Base-by-base conservation (phyloP, 495 filamentous ascomycete genomes). In the Aspergillus haitiensis region DNA sequence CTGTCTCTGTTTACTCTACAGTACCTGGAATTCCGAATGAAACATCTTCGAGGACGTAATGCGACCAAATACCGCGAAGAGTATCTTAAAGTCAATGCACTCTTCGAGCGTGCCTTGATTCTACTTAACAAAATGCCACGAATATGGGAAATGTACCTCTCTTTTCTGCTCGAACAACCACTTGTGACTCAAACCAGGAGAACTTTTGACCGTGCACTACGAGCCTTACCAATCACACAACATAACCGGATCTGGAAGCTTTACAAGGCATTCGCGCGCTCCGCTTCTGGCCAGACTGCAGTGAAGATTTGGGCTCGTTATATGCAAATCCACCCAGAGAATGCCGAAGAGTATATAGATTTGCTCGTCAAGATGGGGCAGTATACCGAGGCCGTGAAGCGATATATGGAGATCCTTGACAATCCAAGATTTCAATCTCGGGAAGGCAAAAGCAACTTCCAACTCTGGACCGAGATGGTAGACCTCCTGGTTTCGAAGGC, bases 401-500 rank as follows among this genome's bases (percentile, higher is more conserved):
- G 88, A 63, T 98, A 94, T 71, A 96, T 97, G 74, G 88, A 93
- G 33, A 89, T 98, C 21, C 81, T 99, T 63, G 92, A 98, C 77
- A 94, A 98, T 66, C 86, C 89, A 13, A 86, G 86, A 12, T 98
- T 98, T 75, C 84, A 86, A 65, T 97, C 93, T 70, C 97, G 96
- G 76, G 83, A 93, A 54, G 88, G 89, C 35, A 97, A 97, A 72
- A 92, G 95, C 13, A 90, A 92, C 62, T 98, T 97, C 70, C 92
- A 98, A 72, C 78, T 98, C 44, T 98, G 95, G 95, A 94, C 88
- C 53, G 95, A 98, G 72, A 94, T 98, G 89, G 88, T 97, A n/a
- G 93, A 98, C 65, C 68, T 98, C 60, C 74, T 98, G n/a, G 94
- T 99, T 34, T 88, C 87, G 21, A 91, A 93, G 66, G 95, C 93